A percentile compares a stretch with the other conserved stretches of the same genome.
phyloP scores from a whole-genome alignment of 441 rosid species.

The Erodium moschatum region DNA sequence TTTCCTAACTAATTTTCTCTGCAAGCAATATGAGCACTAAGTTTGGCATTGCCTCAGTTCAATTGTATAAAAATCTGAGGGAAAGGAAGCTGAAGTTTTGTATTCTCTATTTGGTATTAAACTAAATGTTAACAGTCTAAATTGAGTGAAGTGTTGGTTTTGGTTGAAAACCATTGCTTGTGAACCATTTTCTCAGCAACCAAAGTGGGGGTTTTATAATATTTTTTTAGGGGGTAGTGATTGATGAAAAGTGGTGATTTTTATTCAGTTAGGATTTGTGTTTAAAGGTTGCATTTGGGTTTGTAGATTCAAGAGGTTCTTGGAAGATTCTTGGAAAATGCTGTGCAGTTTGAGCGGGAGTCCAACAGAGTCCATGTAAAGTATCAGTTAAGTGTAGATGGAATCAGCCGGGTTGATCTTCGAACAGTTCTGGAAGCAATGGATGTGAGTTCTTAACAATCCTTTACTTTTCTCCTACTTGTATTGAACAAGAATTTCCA shows the following conservation, averaged over 20 bases:
- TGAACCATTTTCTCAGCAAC: constrained; percentile 8
- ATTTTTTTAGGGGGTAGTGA: constrained; percentile 17
- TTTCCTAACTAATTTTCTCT: neutral
- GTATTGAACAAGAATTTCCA: neutral
- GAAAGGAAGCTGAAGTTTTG: neutral
- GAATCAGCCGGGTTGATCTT: constrained; percentile 44
- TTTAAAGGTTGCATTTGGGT: constrained; percentile 58
- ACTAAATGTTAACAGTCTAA: neutral
- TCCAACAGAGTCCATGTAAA: constrained; percentile 41
- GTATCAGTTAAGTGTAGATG: constrained; percentile 39
- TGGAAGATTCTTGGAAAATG: constrained; percentile 55
- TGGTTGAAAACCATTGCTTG: neutral
- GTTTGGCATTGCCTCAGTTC: no score
- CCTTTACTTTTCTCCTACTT: constrained; percentile 7
- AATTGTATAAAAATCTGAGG: constrained; percentile 3
- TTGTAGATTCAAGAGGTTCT: constrained; percentile 92
- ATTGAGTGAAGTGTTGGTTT: neutral
- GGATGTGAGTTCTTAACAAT: constrained; percentile 49
- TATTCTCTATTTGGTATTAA: neutral
- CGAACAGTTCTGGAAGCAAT: constrained; percentile 58
- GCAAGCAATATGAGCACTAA: neutral
- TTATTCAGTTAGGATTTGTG: constrained; percentile 39
- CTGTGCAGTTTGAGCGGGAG: constrained; percentile 59
- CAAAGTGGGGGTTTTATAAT: neutral
- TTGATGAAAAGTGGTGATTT: constrained; percentile 27